Evolutionary conservation across 2,329 filamentous ascomycete species (phyloP), one percentile per base, ranked within the genome.

Genomic region (Chaetomium sp.): DNA sequence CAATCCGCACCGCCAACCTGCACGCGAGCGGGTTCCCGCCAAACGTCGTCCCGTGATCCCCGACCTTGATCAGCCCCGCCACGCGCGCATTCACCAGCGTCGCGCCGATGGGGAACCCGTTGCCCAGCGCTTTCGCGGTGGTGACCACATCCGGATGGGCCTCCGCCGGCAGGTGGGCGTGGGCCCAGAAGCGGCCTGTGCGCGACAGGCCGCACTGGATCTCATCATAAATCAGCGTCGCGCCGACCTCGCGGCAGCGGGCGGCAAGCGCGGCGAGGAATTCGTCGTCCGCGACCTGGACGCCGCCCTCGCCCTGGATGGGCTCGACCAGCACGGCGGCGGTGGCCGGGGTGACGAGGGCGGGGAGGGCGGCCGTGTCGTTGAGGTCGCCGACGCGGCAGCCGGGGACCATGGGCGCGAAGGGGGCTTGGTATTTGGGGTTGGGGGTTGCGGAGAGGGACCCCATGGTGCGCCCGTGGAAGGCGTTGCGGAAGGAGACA

Each of bases 401-500:
- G 2, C 95, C 95, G 0, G 95, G 94, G 1, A 99, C 81, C 93
- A 99, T 97, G 45, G 95, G 95, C 16, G 91, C 83, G 75, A 99
- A 99, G 0, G 95, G 95, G 71, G 89, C 87, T 79, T 99, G 95
- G 79, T 99, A 99, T 78, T 99, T 99, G 21, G 93, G 92, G 79
- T 98, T 99, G 56, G 93, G 95, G 5, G 95, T 99, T 12, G 95
- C 95, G n/a, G 92, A 96, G 53, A 99, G 81, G 64, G 90, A 88
- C 59, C 95, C 95, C 92, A 98, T 96, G 19, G 95, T 98, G 65
- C 95, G 90, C 72, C 95, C 95, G 78, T 99, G 95, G 83, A 99
- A 99, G 47, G 92, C 93, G 72, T 90, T 89, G 72, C 91, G 81
- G 82, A 98, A 99, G 19, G 92, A 96, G 59, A 98, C 91, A 56